phyloP scores from a whole-genome alignment of 2,329 filamentous ascomycete species.

The Curvularia sp. region DNA sequence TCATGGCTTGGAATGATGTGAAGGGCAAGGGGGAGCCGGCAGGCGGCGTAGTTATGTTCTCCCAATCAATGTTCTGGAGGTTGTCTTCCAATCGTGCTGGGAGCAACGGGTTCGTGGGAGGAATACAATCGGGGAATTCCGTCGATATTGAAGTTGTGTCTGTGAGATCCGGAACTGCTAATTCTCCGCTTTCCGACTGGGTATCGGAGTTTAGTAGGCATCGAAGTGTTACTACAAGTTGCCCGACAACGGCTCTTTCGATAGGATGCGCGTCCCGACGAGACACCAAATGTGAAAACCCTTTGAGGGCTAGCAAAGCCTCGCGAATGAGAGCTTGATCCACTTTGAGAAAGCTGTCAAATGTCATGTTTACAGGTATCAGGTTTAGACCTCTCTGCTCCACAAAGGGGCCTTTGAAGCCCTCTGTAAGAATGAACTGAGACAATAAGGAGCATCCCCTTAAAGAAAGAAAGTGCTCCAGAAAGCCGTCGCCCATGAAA shows the following conservation, averaged over 20 bases:
- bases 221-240: constrained; percentile 20
- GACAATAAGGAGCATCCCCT: constrained; percentile 30
- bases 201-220: constrained; percentile 17
- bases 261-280: constrained; percentile 10
- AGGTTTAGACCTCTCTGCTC: constrained; percentile 15
- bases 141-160: neutral
- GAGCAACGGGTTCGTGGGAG: constrained; percentile 20
- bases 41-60: constrained; percentile 14
- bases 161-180: neutral
- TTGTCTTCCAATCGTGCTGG: neutral
- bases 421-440: constrained; percentile 23
- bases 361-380: constrained; percentile 13
- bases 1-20: constrained; percentile 25
- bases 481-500: constrained; percentile 29
- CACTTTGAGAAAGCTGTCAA: constrained; percentile 18
- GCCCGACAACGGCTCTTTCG: constrained; percentile 23
- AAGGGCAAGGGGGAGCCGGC: constrained; percentile 7
- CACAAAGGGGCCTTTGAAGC: constrained; percentile 23
- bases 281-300: constrained; percentile 11
- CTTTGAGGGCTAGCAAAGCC: constrained; percentile 21
- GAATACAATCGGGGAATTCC: neutral
- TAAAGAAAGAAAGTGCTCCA: constrained; percentile 30
- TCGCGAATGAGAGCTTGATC: constrained; percentile 20
- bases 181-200: neutral
- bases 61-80: constrained; percentile 19